Percentiles rank a stretch among this genome's conserved stretches.
These are phyloP conservation scores for Pedinophyceae sp. DNA, from an alignment of 139 green algal species.

Conservation along the genomic window DNA sequence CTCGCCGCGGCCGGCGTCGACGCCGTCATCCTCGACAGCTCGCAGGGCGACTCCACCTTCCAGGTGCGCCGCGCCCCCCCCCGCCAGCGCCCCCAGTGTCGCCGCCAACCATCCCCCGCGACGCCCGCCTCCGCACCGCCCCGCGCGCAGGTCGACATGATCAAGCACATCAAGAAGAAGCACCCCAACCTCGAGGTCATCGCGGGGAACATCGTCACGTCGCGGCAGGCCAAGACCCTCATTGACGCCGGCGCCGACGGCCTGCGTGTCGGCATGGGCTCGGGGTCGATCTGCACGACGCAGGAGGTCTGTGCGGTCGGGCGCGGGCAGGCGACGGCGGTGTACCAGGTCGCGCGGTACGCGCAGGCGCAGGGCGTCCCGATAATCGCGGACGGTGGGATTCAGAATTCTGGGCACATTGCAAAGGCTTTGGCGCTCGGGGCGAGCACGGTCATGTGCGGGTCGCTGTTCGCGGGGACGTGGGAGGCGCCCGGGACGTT, in stretches of 20 bases:
- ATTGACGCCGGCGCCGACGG: conserved; percentile 78
- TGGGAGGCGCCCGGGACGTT: conserved; percentile 68
- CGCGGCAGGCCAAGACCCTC: conserved; percentile 35
- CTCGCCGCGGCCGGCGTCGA: conserved; percentile 45
- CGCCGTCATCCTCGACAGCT: conserved; percentile 78
- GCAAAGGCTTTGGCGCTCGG: conserved; percentile 88
- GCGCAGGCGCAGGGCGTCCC: conserved; percentile 52
- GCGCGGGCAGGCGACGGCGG: conserved; percentile 84
- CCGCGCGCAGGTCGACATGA: conserved; percentile 78
- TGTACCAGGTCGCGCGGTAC: conserved; percentile 55
- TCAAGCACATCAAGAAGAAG: conserved; percentile 69
- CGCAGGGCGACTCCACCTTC: conserved; percentile 76
- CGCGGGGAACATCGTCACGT: conserved; percentile 84
- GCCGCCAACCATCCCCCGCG: too few species aligned
- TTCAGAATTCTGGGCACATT: conserved; percentile 93
- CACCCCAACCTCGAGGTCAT: conserved; percentile 86
- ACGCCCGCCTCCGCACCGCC: too few species aligned
- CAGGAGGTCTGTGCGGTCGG: conserved; percentile 97
- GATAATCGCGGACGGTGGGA: conserved; percentile 89
- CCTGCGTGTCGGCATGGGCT: conserved; percentile 92
- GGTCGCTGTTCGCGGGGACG: conserved; percentile 87
- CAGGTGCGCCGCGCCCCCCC: conserved; percentile 34
- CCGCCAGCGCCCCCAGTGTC: too few species aligned
- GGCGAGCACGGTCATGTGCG: conserved; percentile 89
- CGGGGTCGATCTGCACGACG: conserved; percentile 96